phyloP scores from a whole-genome alignment of 1,284 basidiomycete genomes.

The Marasmius sp. region DNA sequence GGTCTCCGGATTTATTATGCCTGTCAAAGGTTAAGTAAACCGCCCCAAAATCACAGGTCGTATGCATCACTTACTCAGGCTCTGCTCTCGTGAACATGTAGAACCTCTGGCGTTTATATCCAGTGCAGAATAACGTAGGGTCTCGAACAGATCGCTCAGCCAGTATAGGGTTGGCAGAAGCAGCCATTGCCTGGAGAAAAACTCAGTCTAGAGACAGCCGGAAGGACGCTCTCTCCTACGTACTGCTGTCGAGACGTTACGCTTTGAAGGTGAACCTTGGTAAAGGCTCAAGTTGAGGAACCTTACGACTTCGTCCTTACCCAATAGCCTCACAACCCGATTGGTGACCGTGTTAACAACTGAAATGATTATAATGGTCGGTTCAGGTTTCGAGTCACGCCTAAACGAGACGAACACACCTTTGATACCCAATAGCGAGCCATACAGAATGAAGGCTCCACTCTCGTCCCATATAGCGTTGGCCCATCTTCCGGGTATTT shows the following conservation, averaged over 20 bases:
- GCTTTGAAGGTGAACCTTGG: slow-evolving; percentile 92
- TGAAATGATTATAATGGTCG: slow-evolving; percentile 28
- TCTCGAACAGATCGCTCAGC: slow-evolving; percentile 83
- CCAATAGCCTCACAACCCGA: slow-evolving; percentile 85
- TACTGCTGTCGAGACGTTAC: slow-evolving; percentile 79
- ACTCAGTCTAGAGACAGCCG: not conserved
- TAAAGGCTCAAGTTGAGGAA: slow-evolving; percentile 90
- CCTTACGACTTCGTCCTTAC: slow-evolving; percentile 92
- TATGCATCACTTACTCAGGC: slow-evolving; percentile 68
- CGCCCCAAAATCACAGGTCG: too few relatives aligned
- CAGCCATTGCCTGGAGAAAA: slow-evolving; percentile 79
- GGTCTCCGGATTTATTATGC: slow-evolving; percentile 84
- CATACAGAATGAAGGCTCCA: slow-evolving; percentile 91
- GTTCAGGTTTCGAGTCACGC: not conserved
- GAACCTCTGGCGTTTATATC: slow-evolving; percentile 92
- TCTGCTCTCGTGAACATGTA: slow-evolving; percentile 94
- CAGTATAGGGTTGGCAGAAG: slow-evolving; percentile 93
- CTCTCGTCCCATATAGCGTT: slow-evolving; percentile 97
- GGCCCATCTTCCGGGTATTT: slow-evolving; percentile 69
- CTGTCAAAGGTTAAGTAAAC: slow-evolving; percentile 35
- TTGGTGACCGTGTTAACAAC: slow-evolving; percentile 96
- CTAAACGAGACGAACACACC: slow-evolving; percentile 46
- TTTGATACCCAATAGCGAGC: slow-evolving; percentile 94
- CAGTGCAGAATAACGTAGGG: slow-evolving; percentile 92
- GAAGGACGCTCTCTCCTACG: slow-evolving; percentile 20